phyloP scores from a whole-genome alignment of 2,329 filamentous ascomycete species.

The Golovinomyces cichoracearum region DNA sequence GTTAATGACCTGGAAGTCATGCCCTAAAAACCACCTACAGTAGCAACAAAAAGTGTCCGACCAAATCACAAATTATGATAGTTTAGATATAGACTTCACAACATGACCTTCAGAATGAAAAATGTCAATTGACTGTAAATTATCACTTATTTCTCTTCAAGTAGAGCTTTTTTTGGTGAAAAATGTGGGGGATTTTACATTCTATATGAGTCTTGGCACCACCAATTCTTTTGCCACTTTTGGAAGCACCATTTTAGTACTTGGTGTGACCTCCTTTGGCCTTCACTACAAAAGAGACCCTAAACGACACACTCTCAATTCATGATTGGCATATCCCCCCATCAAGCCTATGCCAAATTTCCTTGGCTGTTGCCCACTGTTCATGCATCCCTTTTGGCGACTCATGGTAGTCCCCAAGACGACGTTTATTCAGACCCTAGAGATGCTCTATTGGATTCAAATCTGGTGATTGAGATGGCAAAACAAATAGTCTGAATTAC shows the following conservation, averaged over 20 bases:
- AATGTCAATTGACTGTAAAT: background rate
- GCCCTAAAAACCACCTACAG: too few relatives aligned
- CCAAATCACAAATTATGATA: conserved; percentile 1
- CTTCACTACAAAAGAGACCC: background rate
- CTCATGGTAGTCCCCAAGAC: background rate
- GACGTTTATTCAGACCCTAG: background rate
- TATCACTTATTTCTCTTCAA: background rate
- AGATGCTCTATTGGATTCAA: background rate
- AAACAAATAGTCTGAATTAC: background rate
- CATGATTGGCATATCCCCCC: background rate
- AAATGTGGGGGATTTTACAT: background rate
- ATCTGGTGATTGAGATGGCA: background rate
- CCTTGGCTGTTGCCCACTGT: background rate
- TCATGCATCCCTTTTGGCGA: background rate
- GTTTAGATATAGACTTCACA: background rate
- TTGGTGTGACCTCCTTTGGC: background rate
- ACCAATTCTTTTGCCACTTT: background rate
- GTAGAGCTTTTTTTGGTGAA: background rate
- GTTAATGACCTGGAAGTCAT: too few relatives aligned
- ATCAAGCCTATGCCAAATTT: background rate
- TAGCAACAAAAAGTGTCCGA: too few relatives aligned
- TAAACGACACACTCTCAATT: background rate
- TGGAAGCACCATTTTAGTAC: background rate
- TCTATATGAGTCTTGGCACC: background rate
- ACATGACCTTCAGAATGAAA: background rate